Base-by-base conservation (phyloP, 352 stramenopile species). In the Globisporangium megalacanthum region DNA sequence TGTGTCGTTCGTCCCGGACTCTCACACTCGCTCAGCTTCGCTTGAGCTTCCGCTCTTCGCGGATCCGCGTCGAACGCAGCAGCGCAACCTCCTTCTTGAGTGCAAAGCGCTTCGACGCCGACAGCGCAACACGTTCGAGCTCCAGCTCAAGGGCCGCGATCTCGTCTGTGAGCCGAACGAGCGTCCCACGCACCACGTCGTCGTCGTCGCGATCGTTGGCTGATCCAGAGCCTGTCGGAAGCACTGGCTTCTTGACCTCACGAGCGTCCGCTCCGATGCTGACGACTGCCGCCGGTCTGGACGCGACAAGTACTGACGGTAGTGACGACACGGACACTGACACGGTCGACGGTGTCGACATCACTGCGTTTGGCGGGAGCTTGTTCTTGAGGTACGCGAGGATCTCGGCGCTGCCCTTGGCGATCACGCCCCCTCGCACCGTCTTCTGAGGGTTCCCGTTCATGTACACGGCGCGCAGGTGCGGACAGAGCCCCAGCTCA, bases 391-490 rank as follows among this genome's bases (percentile, higher is more conserved):
- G 69, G 52, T 91, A 89, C 19, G 62, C 64, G 33, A 93, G 57
- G 60, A 94, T 80, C 55, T 86, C 79, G 4, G 73, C 58, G 52
- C 77, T 92, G 33, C 85, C 86, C 65, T 92, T 90, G 56, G 80
- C 75, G 29, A 96, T 78, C 31, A 89, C 68, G 11, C 52, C 74
- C 1, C 79, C 76, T 20, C 86, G 79, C 13, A 96, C 73, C 2
- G 80, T 90, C 50, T 87, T 83, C 52, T 95, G 85, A 9, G 86
- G 86, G 55, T 94, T 96, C 7, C 83, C 83, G 48, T 90, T 92
- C 65, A 95, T 79, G 66, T 89, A 86, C 20, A 96, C 74, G 7
- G 80, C 71, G 17, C 75, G 75, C 37, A 96, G 65, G 17, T 81
- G 64, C 1, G 66, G 69, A 42, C 77, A 91, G 14, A 93, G 64